Evolutionary conservation across 108 stramenopile species (phyloP).

Genomic region (Nitzschia inconspicua): DNA sequence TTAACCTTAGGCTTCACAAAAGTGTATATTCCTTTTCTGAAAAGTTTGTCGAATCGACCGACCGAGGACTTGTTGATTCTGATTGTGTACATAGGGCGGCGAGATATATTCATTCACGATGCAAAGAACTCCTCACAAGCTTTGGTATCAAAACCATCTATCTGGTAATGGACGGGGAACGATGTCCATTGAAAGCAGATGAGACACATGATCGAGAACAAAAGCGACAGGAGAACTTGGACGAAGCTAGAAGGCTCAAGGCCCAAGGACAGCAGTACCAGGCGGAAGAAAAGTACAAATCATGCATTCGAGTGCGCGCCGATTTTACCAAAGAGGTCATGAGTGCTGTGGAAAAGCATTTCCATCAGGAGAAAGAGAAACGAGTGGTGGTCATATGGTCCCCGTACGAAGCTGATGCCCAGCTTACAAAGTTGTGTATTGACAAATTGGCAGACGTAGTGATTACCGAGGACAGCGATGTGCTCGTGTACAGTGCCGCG

Average conservation of each 20-base stretch:
- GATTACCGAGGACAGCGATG: slow-evolving; percentile 91
- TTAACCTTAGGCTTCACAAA: too few species aligned
- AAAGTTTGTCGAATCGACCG: slow-evolving; percentile 64
- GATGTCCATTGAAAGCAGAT: slow-evolving; percentile 75
- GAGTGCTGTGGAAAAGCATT: slow-evolving; percentile 15
- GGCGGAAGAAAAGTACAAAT: slow-evolving; percentile 67
- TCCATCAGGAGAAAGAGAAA: background rate
- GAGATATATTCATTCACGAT: slow-evolving; percentile 60
- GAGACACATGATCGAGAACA: slow-evolving; percentile 68
- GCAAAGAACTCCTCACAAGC: slow-evolving; percentile 49
- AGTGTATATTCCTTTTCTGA: slow-evolving; percentile 79
- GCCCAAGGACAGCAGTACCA: slow-evolving; percentile 36
- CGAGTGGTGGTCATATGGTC: slow-evolving; percentile 73
- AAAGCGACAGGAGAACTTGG: slow-evolving; percentile 49
- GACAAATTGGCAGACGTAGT: slow-evolving; percentile 81
- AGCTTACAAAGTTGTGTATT: slow-evolving; percentile 84
- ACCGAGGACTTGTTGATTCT: slow-evolving; percentile 38
- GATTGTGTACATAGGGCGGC: slow-evolving; percentile 44
- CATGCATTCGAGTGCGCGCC: slow-evolving; percentile 62
- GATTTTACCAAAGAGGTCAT: slow-evolving; percentile 59
- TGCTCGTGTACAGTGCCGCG: slow-evolving; percentile 73
- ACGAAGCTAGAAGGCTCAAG: slow-evolving; percentile 54
- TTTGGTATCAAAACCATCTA: slow-evolving; percentile 49
- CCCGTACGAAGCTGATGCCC: slow-evolving; percentile 98
- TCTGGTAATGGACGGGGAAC: slow-evolving; percentile 81